Percentiles rank a stretch among this genome's conserved stretches.
These are phyloP conservation scores for Hypoxylon sp. DNA, from an alignment of 2,329 filamentous ascomycete species.

Conservation along the genomic window DNA sequence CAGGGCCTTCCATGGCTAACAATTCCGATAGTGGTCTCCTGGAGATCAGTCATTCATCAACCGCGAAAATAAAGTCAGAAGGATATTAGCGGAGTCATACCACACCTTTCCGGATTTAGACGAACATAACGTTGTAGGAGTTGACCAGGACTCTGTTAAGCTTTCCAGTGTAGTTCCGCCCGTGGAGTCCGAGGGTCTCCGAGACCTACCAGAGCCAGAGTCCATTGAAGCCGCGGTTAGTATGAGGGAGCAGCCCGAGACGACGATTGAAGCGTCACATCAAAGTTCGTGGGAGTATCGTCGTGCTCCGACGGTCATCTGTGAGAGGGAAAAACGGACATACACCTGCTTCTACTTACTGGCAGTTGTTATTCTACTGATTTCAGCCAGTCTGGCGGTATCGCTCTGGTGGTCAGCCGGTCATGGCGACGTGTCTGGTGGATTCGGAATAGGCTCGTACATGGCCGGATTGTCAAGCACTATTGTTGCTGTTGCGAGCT, in stretches of 20 bases:
- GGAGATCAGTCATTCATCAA: too few species aligned
- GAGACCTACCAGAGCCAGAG: neutral
- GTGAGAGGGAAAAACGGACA: constrained; percentile 1
- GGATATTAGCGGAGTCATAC: too few species aligned
- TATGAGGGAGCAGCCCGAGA: neutral
- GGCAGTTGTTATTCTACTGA: neutral
- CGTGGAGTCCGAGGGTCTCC: neutral
- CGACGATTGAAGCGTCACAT: neutral
- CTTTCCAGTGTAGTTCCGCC: neutral
- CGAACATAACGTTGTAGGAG: neutral
- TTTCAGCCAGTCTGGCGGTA: constrained; percentile 14
- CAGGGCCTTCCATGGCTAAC: too few species aligned
- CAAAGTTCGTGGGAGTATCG: neutral
- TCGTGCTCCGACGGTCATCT: neutral
- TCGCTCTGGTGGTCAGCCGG: constrained; percentile 23
- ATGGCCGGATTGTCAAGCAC: constrained; percentile 2
- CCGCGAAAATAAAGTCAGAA: too few species aligned
- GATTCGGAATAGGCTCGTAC: constrained; percentile 20
- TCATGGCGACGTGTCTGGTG: constrained; percentile 12
- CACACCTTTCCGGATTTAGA: too few species aligned
- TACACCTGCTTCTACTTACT: constrained; percentile 24
- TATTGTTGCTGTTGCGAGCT: constrained; percentile 12
- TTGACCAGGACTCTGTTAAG: neutral
- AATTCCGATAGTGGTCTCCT: neutral
- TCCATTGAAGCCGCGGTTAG: neutral